Percentiles rank a stretch among this genome's conserved stretches.
These are phyloP conservation scores for Colletotrichum zoysiae DNA, from an alignment of 2,329 filamentous ascomycete genomes.

Conservation along the genomic window DNA sequence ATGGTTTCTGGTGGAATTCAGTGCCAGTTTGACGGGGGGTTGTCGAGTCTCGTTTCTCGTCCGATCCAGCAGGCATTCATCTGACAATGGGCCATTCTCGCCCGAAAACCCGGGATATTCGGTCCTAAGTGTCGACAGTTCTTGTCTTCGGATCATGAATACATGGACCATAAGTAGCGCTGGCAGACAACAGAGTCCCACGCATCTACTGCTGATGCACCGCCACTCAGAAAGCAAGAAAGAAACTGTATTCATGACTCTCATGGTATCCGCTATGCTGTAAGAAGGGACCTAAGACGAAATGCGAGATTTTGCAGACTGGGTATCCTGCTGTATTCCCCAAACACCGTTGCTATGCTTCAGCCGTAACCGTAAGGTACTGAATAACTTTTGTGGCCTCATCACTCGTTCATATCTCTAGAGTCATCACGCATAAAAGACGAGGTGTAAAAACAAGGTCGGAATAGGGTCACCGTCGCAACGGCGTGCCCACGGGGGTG, in stretches of 20 bases:
- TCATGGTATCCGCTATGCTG: conserved; percentile 29
- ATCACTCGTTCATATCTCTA: conserved; percentile 41
- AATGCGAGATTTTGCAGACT: conserved; percentile 35
- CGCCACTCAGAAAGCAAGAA: neutral
- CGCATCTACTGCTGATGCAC: neutral
- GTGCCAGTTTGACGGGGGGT: neutral
- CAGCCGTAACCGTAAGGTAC: conserved; percentile 36
- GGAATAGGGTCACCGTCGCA: conserved; percentile 36
- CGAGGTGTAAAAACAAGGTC: conserved; percentile 32
- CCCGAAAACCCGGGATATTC: neutral
- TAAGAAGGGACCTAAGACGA: conserved; percentile 32
- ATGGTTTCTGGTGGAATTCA: neutral
- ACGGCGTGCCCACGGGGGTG: conserved; percentile 36
- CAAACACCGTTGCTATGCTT: conserved; percentile 41
- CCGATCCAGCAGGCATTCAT: neutral
- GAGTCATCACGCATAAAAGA: conserved; percentile 39
- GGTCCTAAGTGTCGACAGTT: neutral
- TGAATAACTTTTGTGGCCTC: conserved; percentile 37
- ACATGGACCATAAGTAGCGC: neutral
- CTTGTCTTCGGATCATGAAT: too few species aligned
- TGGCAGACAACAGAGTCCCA: neutral
- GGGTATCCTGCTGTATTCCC: conserved; percentile 37
- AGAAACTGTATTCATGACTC: conserved; percentile 29
- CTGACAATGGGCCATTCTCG: neutral
- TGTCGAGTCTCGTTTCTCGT: neutral